Evolutionary conservation across 345 rosid species (phyloP).

Genomic region (Populus deltoides): DNA sequence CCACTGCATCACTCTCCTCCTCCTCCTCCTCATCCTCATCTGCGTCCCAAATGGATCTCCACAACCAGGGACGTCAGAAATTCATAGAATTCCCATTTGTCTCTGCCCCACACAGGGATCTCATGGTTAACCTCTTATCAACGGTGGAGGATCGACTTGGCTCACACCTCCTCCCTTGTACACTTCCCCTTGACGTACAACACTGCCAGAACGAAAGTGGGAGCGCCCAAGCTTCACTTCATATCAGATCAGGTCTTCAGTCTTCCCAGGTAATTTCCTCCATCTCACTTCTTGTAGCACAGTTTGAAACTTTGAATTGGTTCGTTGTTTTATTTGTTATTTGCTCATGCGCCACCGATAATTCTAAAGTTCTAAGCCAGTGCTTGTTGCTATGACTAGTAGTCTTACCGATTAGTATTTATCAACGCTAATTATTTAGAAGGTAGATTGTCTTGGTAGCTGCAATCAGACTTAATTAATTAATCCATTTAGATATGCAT

Average conservation of each 20-base stretch:
- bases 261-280: constrained; percentile 48
- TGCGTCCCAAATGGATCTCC: constrained; percentile 34
- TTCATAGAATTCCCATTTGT: constrained; percentile 66
- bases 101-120: constrained; percentile 43
- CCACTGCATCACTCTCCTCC: constrained; percentile 5
- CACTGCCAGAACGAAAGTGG: constrained; percentile 50
- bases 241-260: constrained; percentile 52
- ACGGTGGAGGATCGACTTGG: constrained; percentile 59
- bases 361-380: too few relatives aligned
- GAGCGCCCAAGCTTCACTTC: constrained; percentile 58
- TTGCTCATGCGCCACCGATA: too few relatives aligned
- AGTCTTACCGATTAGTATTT: too few relatives aligned
- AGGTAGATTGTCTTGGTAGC: too few relatives aligned
- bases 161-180: constrained; percentile 53
- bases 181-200: constrained; percentile 61
- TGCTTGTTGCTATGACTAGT: too few relatives aligned
- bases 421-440: too few relatives aligned
- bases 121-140: constrained; percentile 66
- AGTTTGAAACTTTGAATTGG: too few relatives aligned
- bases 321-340: too few relatives aligned
- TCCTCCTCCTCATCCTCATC: constrained; percentile 8
- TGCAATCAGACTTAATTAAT: too few relatives aligned
- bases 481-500: too few relatives aligned
- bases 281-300: neutral
- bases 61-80: constrained; percentile 33